Conservation (phyloP, 441 rosid genomes). For the Populus hybrid region DNA sequence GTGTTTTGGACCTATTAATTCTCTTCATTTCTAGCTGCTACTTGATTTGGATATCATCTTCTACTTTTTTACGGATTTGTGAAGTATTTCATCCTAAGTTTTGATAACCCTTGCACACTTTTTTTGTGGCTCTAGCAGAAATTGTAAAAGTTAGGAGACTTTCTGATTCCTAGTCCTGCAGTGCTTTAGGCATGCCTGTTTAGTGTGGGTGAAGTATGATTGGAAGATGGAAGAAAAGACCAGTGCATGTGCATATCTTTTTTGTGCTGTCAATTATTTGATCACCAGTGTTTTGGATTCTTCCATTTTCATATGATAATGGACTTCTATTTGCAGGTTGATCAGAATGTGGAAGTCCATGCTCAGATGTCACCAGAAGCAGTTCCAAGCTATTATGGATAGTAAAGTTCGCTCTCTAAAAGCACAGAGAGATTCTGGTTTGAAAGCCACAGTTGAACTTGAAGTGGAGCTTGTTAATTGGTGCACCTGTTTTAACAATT, state of each 20-base stretch:
- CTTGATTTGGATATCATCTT: background rate
- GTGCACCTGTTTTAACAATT: conserved; percentile 57
- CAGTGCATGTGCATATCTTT: background rate
- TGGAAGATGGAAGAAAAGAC: background rate
- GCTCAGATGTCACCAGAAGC: conserved; percentile 89
- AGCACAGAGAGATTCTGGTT: conserved; percentile 55
- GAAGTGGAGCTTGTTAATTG: conserved; percentile 75
- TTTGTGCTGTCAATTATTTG: background rate
- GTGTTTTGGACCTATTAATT: background rate
- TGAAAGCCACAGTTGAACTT: conserved; percentile 65
- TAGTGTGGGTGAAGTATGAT: background rate
- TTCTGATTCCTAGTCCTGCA: background rate
- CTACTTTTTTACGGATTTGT: background rate
- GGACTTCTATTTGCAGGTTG: conserved; percentile 43
- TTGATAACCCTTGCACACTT: background rate
- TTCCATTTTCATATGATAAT: conserved; percentile 8
- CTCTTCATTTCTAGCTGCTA: background rate
- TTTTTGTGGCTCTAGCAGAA: background rate
- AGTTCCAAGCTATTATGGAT: conserved; percentile 73
- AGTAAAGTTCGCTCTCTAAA: conserved; percentile 59
- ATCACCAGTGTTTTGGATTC: background rate
- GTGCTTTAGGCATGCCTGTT: background rate
- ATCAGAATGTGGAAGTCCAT: conserved; percentile 95
- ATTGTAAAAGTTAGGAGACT: background rate
- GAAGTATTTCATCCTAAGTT: background rate